phyloP scores from a whole-genome alignment of 495 filamentous ascomycete genomes.

The Aspergillus panamensis region DNA sequence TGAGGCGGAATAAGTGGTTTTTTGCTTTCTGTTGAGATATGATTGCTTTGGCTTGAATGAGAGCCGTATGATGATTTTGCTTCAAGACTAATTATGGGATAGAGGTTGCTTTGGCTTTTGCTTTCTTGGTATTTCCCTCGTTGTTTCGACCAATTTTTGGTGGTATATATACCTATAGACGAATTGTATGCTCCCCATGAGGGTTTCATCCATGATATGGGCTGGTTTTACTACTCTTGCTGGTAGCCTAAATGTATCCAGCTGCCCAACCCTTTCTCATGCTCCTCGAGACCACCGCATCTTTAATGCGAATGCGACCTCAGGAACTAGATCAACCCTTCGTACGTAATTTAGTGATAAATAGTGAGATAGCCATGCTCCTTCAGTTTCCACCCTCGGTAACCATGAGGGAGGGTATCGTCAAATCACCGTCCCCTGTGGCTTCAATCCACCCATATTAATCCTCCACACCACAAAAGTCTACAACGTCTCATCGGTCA shows the following conservation, averaged over 20 bases:
- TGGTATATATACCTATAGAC: neutral
- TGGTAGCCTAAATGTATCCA: too few species aligned
- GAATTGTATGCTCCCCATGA: neutral
- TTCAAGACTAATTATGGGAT: conserved; percentile 7
- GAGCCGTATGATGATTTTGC: conserved; percentile 10
- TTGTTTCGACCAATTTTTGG: neutral
- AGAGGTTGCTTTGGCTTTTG: conserved; percentile 11
- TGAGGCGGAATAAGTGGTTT: conserved; percentile 43
- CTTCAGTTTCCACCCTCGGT: neutral
- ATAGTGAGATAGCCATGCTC: too few species aligned
- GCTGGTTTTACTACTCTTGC: too few species aligned
- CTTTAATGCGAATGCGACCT: too few species aligned
- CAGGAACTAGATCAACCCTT: too few species aligned
- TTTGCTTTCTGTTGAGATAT: neutral
- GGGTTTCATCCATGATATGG: neutral
- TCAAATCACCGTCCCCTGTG: neutral
- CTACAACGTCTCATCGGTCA: too few species aligned
- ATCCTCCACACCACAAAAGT: too few species aligned
- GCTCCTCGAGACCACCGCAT: too few species aligned
- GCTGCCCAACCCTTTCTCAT: too few species aligned
- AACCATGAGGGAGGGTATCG: neutral
- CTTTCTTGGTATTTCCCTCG: neutral
- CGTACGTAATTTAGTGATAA: too few species aligned
- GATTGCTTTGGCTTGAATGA: conserved; percentile 1
- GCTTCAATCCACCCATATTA: neutral